Evolutionary conservation across 352 stramenopile genomes (phyloP), one percentile per base, ranked within the genome.

Genomic region (Globisporangium radiosum): DNA sequence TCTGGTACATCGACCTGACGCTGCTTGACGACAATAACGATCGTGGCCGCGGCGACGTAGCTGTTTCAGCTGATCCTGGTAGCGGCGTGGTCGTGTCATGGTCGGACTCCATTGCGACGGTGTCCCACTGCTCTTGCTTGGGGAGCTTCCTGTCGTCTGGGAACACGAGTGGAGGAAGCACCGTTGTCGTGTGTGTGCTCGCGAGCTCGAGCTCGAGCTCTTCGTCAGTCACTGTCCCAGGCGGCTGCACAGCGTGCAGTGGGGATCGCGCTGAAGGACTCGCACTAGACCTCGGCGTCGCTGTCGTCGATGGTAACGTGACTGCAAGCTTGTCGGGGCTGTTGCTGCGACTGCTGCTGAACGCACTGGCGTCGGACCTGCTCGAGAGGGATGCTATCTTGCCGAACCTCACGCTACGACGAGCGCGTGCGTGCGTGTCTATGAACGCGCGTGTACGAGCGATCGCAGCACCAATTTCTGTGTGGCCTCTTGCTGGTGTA

Each of bases 81-180:
- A 37, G 36, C 43, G 8, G 10, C 2, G 3, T 39, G 5, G 15
- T 36, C 37, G 9, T 37, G 50, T n/a, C 45, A 5, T 55, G 17
- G 37, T 58, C 42, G 10, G 54, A 13, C 58, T 59, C 43, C 59
- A 64, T 64, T 5, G 45, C 11, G 47, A 45, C 13, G 13, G 43
- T 13, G 33, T 64, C 52, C 44, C 38, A 36, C 52, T 59, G 40
- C 19, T 45, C 38, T 13, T 3, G 11, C 39, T 55, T 52, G 17
- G 37, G 3, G 13, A 45, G 56, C 40, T 59, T 59, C 45, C 45
- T 55, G 44, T 64, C 52, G 52, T 60, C 52, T 25, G 39, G 39
- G 37, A 64, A 56, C 59, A 60, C 59, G 33, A 64, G 52, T 51
- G 52, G 52, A 13, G 59, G 52, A 37, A 64, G 52, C 19, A 63